These are phyloP conservation scores for Penicillium janthinellum DNA, from an alignment of 2,329 filamentous ascomycete species.

Conservation along the genomic window DNA sequence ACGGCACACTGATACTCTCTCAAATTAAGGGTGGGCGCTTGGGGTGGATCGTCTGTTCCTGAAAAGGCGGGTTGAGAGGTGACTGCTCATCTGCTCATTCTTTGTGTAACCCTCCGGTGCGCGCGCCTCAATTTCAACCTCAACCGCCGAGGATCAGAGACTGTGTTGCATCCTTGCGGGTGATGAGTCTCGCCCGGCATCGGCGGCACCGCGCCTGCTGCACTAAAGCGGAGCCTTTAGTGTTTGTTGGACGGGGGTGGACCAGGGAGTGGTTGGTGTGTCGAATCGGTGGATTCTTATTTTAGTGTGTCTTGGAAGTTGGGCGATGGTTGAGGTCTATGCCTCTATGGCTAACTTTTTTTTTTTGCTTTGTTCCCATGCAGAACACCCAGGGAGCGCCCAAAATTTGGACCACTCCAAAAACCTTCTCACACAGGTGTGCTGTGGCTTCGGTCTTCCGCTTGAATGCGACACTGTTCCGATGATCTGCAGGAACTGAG, in stretches of 20 bases:
- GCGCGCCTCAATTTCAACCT: conserved; percentile 1
- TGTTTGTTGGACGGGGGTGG: neutral
- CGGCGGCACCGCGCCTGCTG: neutral
- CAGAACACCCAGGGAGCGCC: neutral
- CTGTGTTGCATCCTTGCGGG: neutral
- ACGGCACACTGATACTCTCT: neutral
- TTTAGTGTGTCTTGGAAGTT: neutral
- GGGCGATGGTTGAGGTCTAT: neutral
- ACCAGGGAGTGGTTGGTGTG: neutral
- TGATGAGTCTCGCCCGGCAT: neutral
- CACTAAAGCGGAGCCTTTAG: neutral
- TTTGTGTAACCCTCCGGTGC: neutral
- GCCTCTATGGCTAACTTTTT: neutral
- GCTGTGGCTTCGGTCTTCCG: neutral
- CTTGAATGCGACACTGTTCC: neutral
- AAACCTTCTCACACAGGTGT: too few relatives aligned
- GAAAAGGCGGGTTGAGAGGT: conserved; percentile 11
- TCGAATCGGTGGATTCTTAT: neutral
- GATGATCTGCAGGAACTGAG: neutral
- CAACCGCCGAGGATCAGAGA: neutral
- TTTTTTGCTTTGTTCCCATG: neutral
- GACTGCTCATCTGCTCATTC: neutral
- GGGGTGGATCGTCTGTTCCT: conserved; percentile 16
- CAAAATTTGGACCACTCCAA: neutral
- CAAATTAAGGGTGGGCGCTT: conserved; percentile 9